Evolutionary conservation across 805 yeast genomes (phyloP).

Genomic region (Yarrowia alimentaria): DNA sequence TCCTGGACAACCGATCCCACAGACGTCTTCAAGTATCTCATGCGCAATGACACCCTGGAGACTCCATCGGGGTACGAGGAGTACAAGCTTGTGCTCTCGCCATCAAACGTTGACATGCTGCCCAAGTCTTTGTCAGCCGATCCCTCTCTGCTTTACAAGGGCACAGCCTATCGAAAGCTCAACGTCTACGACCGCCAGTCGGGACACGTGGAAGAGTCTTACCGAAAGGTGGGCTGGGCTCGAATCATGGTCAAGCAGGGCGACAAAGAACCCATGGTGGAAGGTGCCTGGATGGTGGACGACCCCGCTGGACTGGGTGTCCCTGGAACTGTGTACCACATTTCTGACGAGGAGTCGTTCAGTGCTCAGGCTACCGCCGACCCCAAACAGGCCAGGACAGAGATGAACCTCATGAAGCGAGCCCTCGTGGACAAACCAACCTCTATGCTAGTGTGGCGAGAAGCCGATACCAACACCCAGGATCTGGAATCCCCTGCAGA

Average conservation of each 20-base stretch:
- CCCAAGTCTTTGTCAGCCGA: background rate
- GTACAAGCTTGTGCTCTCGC: conserved; percentile 24
- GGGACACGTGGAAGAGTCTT: conserved; percentile 29
- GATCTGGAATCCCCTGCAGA: conserved; percentile 8
- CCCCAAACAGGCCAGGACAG: conserved; percentile 26
- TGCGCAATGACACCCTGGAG: conserved; percentile 14
- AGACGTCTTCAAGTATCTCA: conserved; percentile 22
- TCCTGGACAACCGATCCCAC: conserved; percentile 12
- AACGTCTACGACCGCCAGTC: conserved; percentile 27
- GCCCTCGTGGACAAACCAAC: conserved; percentile 25
- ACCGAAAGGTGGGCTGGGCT: conserved; percentile 40
- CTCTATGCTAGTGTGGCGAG: conserved; percentile 30
- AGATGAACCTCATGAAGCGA: conserved; percentile 29
- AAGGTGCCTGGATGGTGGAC: conserved; percentile 40
- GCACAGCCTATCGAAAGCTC: conserved; percentile 36
- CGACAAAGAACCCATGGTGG: conserved; percentile 30
- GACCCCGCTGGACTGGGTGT: conserved; percentile 38
- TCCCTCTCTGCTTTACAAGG: conserved; percentile 31
- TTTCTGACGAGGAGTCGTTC: conserved; percentile 30
- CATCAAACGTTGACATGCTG: conserved; percentile 30
- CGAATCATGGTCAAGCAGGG: conserved; percentile 34
- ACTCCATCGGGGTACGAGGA: conserved; percentile 8
- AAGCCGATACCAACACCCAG: conserved; percentile 3
- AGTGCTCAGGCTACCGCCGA: conserved; percentile 11
- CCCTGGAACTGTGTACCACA: conserved; percentile 36